These are phyloP conservation scores for Penicillium fimorum DNA, from an alignment of 495 filamentous ascomycete genomes.

Conservation along the genomic window DNA sequence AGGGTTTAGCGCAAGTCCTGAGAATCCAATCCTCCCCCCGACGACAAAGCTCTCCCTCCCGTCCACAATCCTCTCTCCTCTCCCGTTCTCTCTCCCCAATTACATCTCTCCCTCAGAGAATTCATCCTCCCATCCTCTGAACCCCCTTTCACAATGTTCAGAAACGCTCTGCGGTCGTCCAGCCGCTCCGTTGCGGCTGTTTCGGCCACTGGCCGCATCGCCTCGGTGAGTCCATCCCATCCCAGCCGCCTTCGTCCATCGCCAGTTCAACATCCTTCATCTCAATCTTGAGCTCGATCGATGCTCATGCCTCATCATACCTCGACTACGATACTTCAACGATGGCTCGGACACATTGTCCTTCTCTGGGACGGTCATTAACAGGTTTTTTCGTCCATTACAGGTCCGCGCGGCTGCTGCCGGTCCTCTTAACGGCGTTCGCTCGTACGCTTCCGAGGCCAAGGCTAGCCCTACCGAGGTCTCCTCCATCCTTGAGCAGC, in stretches of 20 bases:
- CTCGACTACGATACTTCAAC: conserved; percentile 26
- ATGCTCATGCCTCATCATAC: conserved; percentile 32
- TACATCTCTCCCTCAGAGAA: conserved; percentile 52
- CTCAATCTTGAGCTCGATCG: conserved; percentile 43
- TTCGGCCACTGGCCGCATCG: conserved; percentile 85
- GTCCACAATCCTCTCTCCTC: conserved; percentile 51
- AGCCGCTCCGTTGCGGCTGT: conserved; percentile 89
- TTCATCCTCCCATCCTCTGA: conserved; percentile 49
- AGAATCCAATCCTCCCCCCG: conserved; percentile 48
- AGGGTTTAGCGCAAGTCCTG: conserved; percentile 47
- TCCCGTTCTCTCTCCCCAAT: conserved; percentile 48
- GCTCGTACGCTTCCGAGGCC: conserved; percentile 88
- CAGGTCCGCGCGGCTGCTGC: conserved; percentile 86
- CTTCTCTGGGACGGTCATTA: conserved; percentile 31
- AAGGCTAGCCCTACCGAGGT: conserved; percentile 97
- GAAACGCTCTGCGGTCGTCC: conserved; percentile 94
- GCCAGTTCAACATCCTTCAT: conserved; percentile 35
- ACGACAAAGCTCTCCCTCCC: conserved; percentile 58
- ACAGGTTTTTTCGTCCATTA: conserved; percentile 47
- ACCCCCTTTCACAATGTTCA: conserved; percentile 78
- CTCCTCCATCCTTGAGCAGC: conserved; percentile 97
- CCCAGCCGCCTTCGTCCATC: conserved; percentile 35
- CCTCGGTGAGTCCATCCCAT: conserved; percentile 74
- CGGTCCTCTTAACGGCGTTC: conserved; percentile 67
- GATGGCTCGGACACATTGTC: conserved; percentile 31